These are phyloP conservation scores for Russula griseocarnosa DNA, from an alignment of 768 basidiomycete genomes.

Conservation along the genomic window DNA sequence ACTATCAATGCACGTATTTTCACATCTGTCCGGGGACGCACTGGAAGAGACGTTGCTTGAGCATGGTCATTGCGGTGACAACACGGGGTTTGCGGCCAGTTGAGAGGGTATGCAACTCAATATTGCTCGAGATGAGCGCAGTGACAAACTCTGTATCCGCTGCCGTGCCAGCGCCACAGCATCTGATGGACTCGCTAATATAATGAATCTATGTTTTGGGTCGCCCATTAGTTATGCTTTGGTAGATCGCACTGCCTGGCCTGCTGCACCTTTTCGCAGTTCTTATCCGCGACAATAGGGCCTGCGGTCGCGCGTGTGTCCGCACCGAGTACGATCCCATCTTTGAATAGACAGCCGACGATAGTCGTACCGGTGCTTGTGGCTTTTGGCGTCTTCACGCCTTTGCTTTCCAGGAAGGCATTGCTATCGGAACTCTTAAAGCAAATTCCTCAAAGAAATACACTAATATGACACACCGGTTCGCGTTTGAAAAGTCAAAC, in stretches of 20 bases:
- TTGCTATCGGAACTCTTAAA: conserved; percentile 46
- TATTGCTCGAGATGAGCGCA: conserved; percentile 91
- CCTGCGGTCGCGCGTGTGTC: conserved; percentile 96
- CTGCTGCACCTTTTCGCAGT: conserved; percentile 88
- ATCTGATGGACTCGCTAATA: conserved; percentile 91
- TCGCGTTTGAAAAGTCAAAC: conserved; percentile 75
- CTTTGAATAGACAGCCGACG: conserved; percentile 90
- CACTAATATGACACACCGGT: conserved; percentile 45
- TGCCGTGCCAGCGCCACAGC: conserved; percentile 99
- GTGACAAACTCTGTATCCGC: conserved; percentile 97
- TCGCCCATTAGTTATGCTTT: conserved; percentile 1
- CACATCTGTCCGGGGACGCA: conserved; percentile 35
- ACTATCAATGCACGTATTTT: not conserved
- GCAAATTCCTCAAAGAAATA: not conserved
- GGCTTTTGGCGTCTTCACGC: conserved; percentile 72
- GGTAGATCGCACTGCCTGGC: not conserved
- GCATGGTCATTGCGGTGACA: conserved; percentile 98
- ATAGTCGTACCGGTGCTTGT: conserved; percentile 97
- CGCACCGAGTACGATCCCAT: conserved; percentile 91
- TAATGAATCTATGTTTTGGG: conserved; percentile 75
- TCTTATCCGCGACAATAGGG: conserved; percentile 95
- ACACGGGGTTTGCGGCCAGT: conserved; percentile 91
- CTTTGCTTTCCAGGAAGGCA: conserved; percentile 64
- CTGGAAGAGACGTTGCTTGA: conserved; percentile 93
- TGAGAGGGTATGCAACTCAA: conserved; percentile 86